Evolutionary conservation across 305 asterid genomes (phyloP), one percentile per base, ranked within the genome.

Genomic region (Galium porrigens): DNA sequence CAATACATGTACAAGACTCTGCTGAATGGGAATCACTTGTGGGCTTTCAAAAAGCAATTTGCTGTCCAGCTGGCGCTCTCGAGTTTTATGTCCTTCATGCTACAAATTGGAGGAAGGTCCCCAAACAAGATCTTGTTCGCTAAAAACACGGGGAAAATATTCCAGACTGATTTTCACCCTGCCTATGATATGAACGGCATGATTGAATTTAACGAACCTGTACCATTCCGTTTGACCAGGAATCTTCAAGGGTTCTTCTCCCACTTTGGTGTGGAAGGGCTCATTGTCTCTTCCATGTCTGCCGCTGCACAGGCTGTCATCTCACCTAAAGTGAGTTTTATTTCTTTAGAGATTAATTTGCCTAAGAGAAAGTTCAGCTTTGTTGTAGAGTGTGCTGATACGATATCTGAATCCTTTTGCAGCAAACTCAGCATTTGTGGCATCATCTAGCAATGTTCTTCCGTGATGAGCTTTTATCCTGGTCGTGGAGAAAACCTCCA

Each of bases 81-180:
- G 29, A 89, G 97, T 79, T 94, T 94, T 68, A 83, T 89, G 90
- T 87, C 99, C 30, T 94, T 76, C 82, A 89, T 89, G 97, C 89
- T 94, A 59, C 99, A 89, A 80, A 94, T 94, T 14, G 99, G 97
- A 62, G 97, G 99, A 68, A 85, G 99, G 77, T 89, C 97, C 41
- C 97, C 99, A 1, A 94, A 94, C 84, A 94, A 94, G 84, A 89
- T 94, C 69, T 79, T 89, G 69, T 94, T 94, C 75, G 99, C 96
- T 14, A 94, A 94, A 80, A 94, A 94, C 81, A 94, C 99, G 0
- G 97, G 99, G 75, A 94, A 85, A 72, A 87, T 94, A 71, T 94
- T 94, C 75, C 99, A 94, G 83, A 86, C 99, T 44, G 99, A 94
- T 80, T 94, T 94, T 66, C 99, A 94, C 76, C 99, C 99, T 6